Evolutionary conservation across 768 basidiomycete species (phyloP).

Genomic region (Hericium rajendrae): DNA sequence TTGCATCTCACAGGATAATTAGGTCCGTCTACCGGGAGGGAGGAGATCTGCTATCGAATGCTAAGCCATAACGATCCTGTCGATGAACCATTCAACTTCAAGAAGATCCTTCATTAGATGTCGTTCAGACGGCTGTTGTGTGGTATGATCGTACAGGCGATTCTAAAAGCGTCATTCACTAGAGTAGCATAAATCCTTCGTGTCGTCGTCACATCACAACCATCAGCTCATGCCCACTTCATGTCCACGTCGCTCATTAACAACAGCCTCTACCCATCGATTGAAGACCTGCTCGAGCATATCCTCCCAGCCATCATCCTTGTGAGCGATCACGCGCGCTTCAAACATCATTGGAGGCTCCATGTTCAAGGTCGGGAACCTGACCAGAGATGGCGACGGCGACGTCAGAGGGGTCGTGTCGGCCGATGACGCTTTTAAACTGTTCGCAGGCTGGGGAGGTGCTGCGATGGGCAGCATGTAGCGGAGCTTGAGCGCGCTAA

Average conservation of each 20-base stretch:
- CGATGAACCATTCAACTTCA: too few species aligned
- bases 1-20: too few species aligned
- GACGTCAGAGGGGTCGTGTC: conserved; percentile 12
- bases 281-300: conserved; percentile 61
- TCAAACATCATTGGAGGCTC: conserved; percentile 59
- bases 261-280: conserved; percentile 59
- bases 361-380: conserved; percentile 25
- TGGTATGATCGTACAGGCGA: too few species aligned
- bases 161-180: too few species aligned
- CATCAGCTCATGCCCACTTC: too few species aligned
- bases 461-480: conserved; percentile 64
- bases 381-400: conserved; percentile 23
- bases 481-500: conserved; percentile 71
- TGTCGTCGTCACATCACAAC: too few species aligned
- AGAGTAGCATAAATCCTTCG: too few species aligned
- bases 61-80: too few species aligned
- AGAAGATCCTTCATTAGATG: too few species aligned
- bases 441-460: conserved; percentile 31
- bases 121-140: too few species aligned
- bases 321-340: conserved; percentile 59
- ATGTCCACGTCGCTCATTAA: conserved; percentile 46
- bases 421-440: conserved; percentile 14
- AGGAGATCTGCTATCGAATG: too few species aligned
- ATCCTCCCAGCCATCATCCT: conserved; percentile 70
- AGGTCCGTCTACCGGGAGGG: too few species aligned